Base-by-base conservation (phyloP, 768 basidiomycete species). In the Amylocystis lapponica region DNA sequence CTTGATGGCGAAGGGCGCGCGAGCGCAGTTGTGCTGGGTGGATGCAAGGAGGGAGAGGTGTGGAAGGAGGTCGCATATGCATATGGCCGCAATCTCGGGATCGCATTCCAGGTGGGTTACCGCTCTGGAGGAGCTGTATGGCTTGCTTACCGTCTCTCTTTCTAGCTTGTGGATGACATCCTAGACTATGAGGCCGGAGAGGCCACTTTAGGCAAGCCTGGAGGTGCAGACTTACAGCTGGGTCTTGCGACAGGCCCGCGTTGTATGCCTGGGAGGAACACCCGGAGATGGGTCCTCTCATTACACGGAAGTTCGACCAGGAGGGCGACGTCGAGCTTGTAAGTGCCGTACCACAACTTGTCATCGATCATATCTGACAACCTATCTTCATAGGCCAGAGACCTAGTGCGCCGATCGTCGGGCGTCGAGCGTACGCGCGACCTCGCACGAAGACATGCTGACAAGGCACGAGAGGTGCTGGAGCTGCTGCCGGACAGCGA, bases 41-140 rank as follows among this genome's bases (percentile, higher is more conserved):
- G 93, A 25, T 83, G 72, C 50, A 66, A 58, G 39, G 78, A 83
- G 55, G 81, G 79, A n/a, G 87, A 92, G 53, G 56, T 81, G 9
- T 83, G 88, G 72, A 91, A 89, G 62, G 92, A 95, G 62, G 74
- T 82, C 5, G 92, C 93, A 12, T 96, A 95, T 66, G 83, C 81
- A 5, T 96, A 90, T 63, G 92, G 91, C 1, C 74, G 89, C 41
- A 91, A 94, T 64, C 56, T 95, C 14, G 92, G 93, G 3, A 86
- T 94, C 48, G 90, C 93, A n/a, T 96, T 97, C 68, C 94, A 96
- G 77, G 92, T 92, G 49, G 34, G 47, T 31, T 19, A 4, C 14
- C 13, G 9, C 7, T 9, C 9, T 38, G 16, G 45, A 36, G 16
- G 44, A 45, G 44, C 19, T 21, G 23, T 27, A 21, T 37, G 32